phyloP scores from a whole-genome alignment of 2,329 filamentous ascomycete genomes.

The Colletotrichum sp. region DNA sequence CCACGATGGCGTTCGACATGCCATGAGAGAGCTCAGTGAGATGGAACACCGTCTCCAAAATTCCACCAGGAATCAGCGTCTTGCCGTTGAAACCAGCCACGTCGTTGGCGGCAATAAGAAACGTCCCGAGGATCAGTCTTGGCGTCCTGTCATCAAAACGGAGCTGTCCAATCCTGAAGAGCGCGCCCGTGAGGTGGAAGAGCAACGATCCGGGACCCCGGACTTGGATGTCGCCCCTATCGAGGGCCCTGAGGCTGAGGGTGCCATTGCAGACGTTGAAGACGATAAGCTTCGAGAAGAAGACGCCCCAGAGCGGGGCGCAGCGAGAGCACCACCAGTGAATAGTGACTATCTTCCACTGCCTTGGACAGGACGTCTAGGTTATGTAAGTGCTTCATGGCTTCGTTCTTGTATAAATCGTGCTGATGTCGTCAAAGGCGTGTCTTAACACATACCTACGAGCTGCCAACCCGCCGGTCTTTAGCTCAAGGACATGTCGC shows the following conservation, averaged over 20 bases:
- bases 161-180: constrained; percentile 3
- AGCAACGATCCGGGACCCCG: constrained; percentile 10
- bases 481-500: constrained; percentile 89
- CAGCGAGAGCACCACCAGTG: constrained; percentile 70
- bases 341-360: constrained; percentile 85
- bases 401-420: neutral
- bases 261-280: constrained; percentile 24
- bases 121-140: neutral
- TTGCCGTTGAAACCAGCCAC: constrained; percentile 48
- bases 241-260: constrained; percentile 26
- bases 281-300: constrained; percentile 17
- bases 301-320: constrained; percentile 38
- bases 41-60: constrained; percentile 54
- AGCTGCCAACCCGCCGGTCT: constrained; percentile 80
- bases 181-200: neutral
- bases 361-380: constrained; percentile 88
- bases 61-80: constrained; percentile 50
- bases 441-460: constrained; percentile 94
- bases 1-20: constrained; percentile 38
- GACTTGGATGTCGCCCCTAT: constrained; percentile 24
- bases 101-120: constrained; percentile 15
- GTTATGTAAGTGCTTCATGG: constrained; percentile 70
- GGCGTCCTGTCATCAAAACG: neutral
- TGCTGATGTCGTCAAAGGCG: constrained; percentile 54
- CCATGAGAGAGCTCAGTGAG: constrained; percentile 49